These are phyloP conservation scores for Lichtheimia hyalospora DNA, from an alignment of 371 early-diverging fungal species.

Conservation along the genomic window DNA sequence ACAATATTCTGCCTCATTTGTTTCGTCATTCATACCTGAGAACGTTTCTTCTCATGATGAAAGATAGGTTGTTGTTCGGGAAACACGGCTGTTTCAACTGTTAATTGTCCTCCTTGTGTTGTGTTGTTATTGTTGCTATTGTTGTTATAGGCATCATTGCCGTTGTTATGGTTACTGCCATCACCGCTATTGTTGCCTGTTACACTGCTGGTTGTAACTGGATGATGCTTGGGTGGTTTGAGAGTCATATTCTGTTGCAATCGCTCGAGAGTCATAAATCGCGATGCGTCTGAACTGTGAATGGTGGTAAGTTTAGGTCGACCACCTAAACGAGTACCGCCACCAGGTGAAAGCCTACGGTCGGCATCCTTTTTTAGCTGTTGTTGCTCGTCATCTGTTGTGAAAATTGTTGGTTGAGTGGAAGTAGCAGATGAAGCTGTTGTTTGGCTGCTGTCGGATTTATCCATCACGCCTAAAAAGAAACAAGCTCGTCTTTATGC, in stretches of 20 bases:
- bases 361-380: neutral
- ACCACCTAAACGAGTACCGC: neutral
- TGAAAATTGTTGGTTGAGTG: neutral
- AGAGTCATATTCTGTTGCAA: constrained; percentile 13
- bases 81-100: constrained; percentile 26
- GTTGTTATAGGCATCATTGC: neutral
- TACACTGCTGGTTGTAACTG: neutral
- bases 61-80: constrained; percentile 19
- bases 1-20: constrained; percentile 3
- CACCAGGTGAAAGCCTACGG: neutral
- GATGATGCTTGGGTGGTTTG: neutral
- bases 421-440: neutral
- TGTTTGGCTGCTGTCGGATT: neutral
- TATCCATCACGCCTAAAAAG: neutral
- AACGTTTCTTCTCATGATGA: constrained; percentile 1
- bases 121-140: constrained; percentile 1
- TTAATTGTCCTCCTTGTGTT: constrained; percentile 20
- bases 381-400: constrained; percentile 1
- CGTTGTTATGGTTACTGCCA: constrained; percentile 6
- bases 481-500: neutral
- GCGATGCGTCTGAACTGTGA: constrained; percentile 35
- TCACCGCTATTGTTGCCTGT: neutral
- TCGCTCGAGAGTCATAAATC: constrained; percentile 34
- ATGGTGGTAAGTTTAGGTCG: constrained; percentile 34
- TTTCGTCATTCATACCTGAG: constrained; percentile 2